A percentile compares a stretch with the other conserved stretches of the same genome.
These are phyloP conservation scores for Cynara cardunculus DNA, from an alignment of 129 eudicot genomes.

Conservation along the genomic window DNA sequence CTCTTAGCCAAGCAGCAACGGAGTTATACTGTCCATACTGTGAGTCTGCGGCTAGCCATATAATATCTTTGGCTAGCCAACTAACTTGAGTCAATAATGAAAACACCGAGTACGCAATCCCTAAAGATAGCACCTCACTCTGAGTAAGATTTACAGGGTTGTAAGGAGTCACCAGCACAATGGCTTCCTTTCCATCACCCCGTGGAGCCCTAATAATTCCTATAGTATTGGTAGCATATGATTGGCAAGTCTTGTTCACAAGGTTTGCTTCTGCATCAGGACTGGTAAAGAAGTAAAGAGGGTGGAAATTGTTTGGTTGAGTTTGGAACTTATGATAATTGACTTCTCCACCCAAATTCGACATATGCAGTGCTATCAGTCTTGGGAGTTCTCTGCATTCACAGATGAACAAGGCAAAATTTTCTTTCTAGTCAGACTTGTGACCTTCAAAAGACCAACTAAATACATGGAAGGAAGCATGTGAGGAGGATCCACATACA, in stretches of 20 bases:
- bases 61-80: conserved; percentile 96
- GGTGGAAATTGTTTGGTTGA: conserved; percentile 56
- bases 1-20: conserved; percentile 86
- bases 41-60: conserved; percentile 97
- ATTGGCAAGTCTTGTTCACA: conserved; percentile 52
- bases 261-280: conserved; percentile 44
- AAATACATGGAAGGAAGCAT: background rate
- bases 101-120: conserved; percentile 63
- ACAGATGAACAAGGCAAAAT: conserved; percentile 10
- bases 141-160: conserved; percentile 49
- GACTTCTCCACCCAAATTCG: conserved; percentile 80
- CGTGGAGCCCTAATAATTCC: conserved; percentile 95
- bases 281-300: conserved; percentile 66
- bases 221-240: conserved; percentile 59
- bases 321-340: conserved; percentile 68
- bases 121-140: conserved; percentile 75
- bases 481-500: conserved; percentile 46
- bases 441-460: background rate
- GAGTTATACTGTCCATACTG: conserved; percentile 73
- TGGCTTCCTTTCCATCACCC: conserved; percentile 96
- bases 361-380: conserved; percentile 54
- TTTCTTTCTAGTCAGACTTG: background rate
- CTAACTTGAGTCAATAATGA: conserved; percentile 73
- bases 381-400: conserved; percentile 67
- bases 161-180: conserved; percentile 91